A percentile compares a stretch with the other conserved stretches of the same genome.
These are phyloP conservation scores for Stromatinia cepivora DNA, from an alignment of 2,329 filamentous ascomycete genomes.

Conservation along the genomic window DNA sequence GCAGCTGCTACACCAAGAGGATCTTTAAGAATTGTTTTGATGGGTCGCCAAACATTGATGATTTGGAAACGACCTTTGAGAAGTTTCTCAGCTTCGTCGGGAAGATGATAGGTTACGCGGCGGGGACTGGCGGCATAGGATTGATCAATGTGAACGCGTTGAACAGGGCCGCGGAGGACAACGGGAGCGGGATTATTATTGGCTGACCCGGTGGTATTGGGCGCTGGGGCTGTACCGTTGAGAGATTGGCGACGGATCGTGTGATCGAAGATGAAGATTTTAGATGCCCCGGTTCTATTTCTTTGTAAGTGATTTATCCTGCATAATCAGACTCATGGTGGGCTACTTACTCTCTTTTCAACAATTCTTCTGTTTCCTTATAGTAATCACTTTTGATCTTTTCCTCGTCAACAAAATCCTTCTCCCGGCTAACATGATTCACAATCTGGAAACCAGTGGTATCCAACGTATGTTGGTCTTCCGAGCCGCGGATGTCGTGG, in stretches of 20 bases:
- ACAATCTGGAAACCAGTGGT: conserved; percentile 45
- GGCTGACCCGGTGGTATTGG: neutral
- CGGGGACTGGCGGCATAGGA: conserved; percentile 48
- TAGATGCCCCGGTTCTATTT: conserved; percentile 55
- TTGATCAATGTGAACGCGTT: conserved; percentile 60
- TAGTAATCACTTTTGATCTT: conserved; percentile 42
- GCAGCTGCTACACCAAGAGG: conserved; percentile 57
- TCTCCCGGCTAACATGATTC: conserved; percentile 42
- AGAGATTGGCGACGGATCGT: conserved; percentile 51
- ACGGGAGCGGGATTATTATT: neutral
- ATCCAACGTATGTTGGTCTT: conserved; percentile 46
- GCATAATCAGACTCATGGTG: neutral
- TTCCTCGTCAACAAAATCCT: conserved; percentile 42
- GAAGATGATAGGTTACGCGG: conserved; percentile 49
- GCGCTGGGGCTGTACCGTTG: conserved; percentile 30
- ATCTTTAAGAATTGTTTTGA: conserved; percentile 53
- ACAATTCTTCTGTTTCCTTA: conserved; percentile 41
- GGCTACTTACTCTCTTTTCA: conserved; percentile 39
- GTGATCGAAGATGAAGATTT: conserved; percentile 63
- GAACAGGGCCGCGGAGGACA: conserved; percentile 47
- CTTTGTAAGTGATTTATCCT: conserved; percentile 11
- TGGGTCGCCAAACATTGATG: conserved; percentile 56
- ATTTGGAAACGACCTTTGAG: conserved; percentile 52
- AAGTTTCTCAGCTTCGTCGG: conserved; percentile 47
- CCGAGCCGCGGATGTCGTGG: conserved; percentile 48